phyloP scores from a whole-genome alignment of 2,329 filamentous ascomycete species.

The Aspergillus eucalypticola region DNA sequence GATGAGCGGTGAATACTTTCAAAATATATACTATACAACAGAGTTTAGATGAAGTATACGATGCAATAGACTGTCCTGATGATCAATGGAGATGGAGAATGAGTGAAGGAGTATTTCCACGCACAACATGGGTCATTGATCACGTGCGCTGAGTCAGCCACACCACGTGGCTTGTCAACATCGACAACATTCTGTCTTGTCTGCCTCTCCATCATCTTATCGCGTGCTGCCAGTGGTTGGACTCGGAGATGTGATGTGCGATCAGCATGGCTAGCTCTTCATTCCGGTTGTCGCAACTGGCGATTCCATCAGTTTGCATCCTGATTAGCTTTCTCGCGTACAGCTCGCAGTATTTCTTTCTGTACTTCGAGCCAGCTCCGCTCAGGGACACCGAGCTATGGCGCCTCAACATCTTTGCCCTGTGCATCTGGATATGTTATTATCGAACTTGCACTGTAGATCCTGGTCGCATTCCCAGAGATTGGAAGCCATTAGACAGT shows the following conservation, averaged over 20 bases:
- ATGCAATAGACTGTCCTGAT: not conserved
- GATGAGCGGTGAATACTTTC: not conserved
- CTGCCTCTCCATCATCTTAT: not conserved
- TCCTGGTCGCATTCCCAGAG: slow-evolving; percentile 55
- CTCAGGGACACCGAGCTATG: slow-evolving; percentile 52
- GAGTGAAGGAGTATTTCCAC: slow-evolving; percentile 19
- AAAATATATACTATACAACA: not conserved
- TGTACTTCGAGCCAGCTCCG: slow-evolving; percentile 55
- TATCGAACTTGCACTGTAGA: slow-evolving; percentile 60
- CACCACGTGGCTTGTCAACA: not conserved
- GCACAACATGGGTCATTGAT: slow-evolving; percentile 7
- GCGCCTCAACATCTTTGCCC: slow-evolving; percentile 56
- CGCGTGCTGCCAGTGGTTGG: not conserved
- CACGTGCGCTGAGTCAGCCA: slow-evolving; percentile 19
- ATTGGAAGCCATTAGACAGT: slow-evolving; percentile 35
- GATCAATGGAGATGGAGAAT: not conserved
- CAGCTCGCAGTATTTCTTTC: slow-evolving; percentile 61
- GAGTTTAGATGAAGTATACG: not conserved
- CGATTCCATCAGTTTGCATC: slow-evolving; percentile 54
- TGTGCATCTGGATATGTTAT: slow-evolving; percentile 61
- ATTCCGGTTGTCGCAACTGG: slow-evolving; percentile 45
- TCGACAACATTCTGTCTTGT: not conserved
- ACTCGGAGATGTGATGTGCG: not conserved
- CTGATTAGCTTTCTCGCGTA: slow-evolving; percentile 63
- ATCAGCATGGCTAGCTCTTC: slow-evolving; percentile 21